phyloP scores from a whole-genome alignment of 306 rosid species.

The Alnus rubra region DNA sequence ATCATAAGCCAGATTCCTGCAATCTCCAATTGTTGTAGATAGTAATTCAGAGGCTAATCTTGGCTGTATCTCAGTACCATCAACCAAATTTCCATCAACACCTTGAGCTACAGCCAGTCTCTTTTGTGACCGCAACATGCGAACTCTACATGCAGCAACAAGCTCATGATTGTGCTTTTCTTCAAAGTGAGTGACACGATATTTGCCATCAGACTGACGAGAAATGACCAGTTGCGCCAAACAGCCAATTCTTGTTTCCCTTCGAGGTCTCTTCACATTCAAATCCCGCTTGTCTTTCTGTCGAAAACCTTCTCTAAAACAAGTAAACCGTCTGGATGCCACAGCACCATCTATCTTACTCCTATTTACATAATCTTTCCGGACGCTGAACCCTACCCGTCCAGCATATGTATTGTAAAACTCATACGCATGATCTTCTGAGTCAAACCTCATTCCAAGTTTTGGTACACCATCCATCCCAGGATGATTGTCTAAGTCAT shows the following conservation, averaged over 20 bases:
- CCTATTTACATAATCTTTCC: slow-evolving; percentile 67
- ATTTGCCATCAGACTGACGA: slow-evolving; percentile 61
- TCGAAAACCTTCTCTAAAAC: slow-evolving; percentile 70
- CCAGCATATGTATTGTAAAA: slow-evolving; percentile 64
- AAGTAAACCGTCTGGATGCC: slow-evolving; percentile 61
- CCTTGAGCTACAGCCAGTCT: slow-evolving; percentile 41
- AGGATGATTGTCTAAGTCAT: slow-evolving; percentile 32
- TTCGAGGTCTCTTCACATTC: slow-evolving; percentile 56
- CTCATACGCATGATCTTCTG: slow-evolving; percentile 58
- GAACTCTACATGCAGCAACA: slow-evolving; percentile 57
- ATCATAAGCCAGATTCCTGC: slow-evolving; percentile 28
- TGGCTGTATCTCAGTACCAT: slow-evolving; percentile 31
- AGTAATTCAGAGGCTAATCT: slow-evolving; percentile 27
- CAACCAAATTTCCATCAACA: slow-evolving; percentile 31
- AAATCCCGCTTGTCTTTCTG: slow-evolving; percentile 50
- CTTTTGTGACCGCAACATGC: slow-evolving; percentile 60
- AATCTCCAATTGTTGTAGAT: slow-evolving; percentile 26
- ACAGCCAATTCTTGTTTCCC: slow-evolving; percentile 71
- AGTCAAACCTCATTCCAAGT: slow-evolving; percentile 62
- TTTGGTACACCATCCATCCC: slow-evolving; percentile 51
- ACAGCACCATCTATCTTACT: slow-evolving; percentile 67
- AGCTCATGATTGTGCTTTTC: slow-evolving; percentile 70
- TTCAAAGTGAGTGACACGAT: slow-evolving; percentile 61
- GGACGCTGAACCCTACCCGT: slow-evolving; percentile 60
- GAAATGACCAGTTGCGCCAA: slow-evolving; percentile 57